phyloP scores from a whole-genome alignment of 2,329 filamentous ascomycete genomes.

The Aspergillus sp. region DNA sequence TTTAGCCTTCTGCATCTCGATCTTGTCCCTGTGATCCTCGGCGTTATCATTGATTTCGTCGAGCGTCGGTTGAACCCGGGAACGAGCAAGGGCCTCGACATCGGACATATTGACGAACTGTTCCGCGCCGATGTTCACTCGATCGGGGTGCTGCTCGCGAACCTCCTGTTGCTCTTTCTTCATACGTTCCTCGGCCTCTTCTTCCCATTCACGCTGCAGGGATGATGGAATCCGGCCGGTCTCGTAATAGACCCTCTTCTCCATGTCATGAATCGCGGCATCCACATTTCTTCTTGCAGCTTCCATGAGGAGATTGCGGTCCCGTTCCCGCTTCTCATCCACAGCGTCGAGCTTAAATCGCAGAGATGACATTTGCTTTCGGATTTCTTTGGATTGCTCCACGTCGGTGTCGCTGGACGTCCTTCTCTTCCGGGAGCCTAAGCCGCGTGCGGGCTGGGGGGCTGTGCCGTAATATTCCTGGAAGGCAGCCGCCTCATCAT shows the following conservation, averaged over 20 bases:
- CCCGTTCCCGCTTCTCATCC: slow-evolving; percentile 49
- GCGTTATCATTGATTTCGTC: slow-evolving; percentile 77
- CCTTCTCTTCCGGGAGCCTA: slow-evolving; percentile 52
- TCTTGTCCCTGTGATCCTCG: slow-evolving; percentile 57
- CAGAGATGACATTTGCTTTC: slow-evolving; percentile 70
- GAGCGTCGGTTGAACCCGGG: slow-evolving; percentile 70
- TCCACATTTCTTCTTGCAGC: slow-evolving; percentile 81
- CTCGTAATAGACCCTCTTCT: slow-evolving; percentile 67
- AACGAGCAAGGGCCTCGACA: slow-evolving; percentile 69
- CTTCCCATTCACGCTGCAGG: slow-evolving; percentile 68
- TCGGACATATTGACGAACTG: slow-evolving; percentile 70
- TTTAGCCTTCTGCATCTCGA: slow-evolving; percentile 61
- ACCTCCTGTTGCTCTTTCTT: slow-evolving; percentile 55
- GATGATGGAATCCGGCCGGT: slow-evolving; percentile 65
- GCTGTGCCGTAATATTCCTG: slow-evolving; percentile 68
- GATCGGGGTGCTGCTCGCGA: slow-evolving; percentile 49
- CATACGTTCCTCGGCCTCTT: slow-evolving; percentile 61
- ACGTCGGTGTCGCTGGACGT: slow-evolving; percentile 65
- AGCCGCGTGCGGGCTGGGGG: slow-evolving; percentile 37
- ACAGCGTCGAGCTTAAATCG: slow-evolving; percentile 52
- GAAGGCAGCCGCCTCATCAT: slow-evolving; percentile 60
- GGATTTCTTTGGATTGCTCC: slow-evolving; percentile 62
- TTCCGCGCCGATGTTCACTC: slow-evolving; percentile 65
- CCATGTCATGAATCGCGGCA: slow-evolving; percentile 67
- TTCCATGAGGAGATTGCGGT: slow-evolving; percentile 66